phyloP scores from a whole-genome alignment of 2,329 filamentous ascomycete species.

The Sporothrix inflata region DNA sequence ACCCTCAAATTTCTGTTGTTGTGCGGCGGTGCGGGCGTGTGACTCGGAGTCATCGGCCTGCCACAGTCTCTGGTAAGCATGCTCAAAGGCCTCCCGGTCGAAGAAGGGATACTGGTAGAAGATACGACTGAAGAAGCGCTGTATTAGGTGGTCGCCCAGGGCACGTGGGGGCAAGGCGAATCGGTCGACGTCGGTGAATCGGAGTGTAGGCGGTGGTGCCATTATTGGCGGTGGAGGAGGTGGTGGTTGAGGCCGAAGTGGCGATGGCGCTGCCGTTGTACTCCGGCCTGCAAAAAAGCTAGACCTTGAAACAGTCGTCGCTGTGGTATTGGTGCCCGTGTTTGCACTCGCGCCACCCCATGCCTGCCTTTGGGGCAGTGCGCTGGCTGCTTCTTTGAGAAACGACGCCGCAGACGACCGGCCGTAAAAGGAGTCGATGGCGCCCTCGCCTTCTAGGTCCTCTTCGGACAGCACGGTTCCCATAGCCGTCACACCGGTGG shows the following conservation, averaged over 20 bases:
- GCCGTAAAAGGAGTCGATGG: slow-evolving; percentile 26
- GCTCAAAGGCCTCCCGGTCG: slow-evolving; percentile 46
- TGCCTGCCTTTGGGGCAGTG: slow-evolving; percentile 12
- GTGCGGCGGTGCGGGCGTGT: neutral
- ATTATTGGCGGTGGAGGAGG: neutral
- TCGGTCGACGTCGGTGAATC: slow-evolving; percentile 18
- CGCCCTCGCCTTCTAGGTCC: slow-evolving; percentile 21
- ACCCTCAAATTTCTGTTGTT: slow-evolving; percentile 22
- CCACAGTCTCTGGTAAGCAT: slow-evolving; percentile 27
- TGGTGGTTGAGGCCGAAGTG: neutral
- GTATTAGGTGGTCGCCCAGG: slow-evolving; percentile 47
- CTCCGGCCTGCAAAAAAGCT: slow-evolving; percentile 1
- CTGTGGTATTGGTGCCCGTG: neutral
- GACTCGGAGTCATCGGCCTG: slow-evolving; percentile 13
- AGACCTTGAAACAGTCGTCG: neutral
- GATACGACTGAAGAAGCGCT: slow-evolving; percentile 45
- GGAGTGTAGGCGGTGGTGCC: neutral
- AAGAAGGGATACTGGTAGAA: slow-evolving; percentile 51
- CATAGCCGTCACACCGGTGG: slow-evolving; percentile 29
- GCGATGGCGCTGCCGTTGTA: neutral
- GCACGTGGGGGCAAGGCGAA: slow-evolving; percentile 44
- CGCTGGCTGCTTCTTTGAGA: slow-evolving; percentile 27
- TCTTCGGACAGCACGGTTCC: slow-evolving; percentile 29
- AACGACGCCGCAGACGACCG: slow-evolving; percentile 28
- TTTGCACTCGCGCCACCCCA: neutral